A percentile compares a stretch with the other conserved stretches of the same genome.
Conservation (phyloP, 1,284 basidiomycete species). For the Austroboletus olivaceoglutinosus region DNA sequence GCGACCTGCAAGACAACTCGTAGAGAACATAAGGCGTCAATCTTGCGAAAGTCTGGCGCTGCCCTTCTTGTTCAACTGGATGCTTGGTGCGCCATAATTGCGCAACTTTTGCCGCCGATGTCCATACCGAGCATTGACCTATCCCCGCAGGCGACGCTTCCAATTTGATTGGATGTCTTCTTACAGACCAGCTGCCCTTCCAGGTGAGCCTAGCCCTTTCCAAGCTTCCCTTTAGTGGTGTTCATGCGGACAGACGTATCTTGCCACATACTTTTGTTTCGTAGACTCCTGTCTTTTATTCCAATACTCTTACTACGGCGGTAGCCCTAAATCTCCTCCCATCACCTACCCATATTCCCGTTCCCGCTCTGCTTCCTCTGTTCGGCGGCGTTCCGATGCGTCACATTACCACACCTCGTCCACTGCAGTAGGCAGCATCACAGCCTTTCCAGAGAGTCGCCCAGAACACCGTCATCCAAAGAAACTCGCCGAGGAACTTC, state of each 20-base stretch:
- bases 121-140: conserved; percentile 6
- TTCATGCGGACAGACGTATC: conserved; percentile 63
- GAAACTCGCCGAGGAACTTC: conserved; percentile 18
- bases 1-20: conserved; percentile 57
- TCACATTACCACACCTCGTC: conserved; percentile 69
- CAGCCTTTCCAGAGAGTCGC: conserved; percentile 53
- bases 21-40: conserved; percentile 73
- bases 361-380: conserved; percentile 43
- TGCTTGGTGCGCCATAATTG: conserved; percentile 60
- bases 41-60: conserved; percentile 86
- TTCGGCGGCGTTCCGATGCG: conserved; percentile 47
- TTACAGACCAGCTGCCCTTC: conserved; percentile 92
- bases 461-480: conserved; percentile 24
- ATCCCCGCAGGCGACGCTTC: conserved; percentile 72
- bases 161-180: conserved; percentile 85
- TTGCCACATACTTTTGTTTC: conserved; percentile 84
- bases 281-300: conserved; percentile 72
- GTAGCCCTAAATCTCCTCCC: conserved; percentile 33
- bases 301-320: conserved; percentile 78
- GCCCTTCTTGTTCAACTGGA: conserved; percentile 89
- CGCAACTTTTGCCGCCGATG: not conserved
- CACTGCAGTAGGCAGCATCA: conserved; percentile 63
- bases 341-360: conserved; percentile 40
- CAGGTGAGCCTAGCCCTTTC: conserved; percentile 56
- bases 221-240: not conserved